These are phyloP conservation scores for Globisporangium orthogonon DNA, from an alignment of 352 stramenopile species.

Conservation along the genomic window DNA sequence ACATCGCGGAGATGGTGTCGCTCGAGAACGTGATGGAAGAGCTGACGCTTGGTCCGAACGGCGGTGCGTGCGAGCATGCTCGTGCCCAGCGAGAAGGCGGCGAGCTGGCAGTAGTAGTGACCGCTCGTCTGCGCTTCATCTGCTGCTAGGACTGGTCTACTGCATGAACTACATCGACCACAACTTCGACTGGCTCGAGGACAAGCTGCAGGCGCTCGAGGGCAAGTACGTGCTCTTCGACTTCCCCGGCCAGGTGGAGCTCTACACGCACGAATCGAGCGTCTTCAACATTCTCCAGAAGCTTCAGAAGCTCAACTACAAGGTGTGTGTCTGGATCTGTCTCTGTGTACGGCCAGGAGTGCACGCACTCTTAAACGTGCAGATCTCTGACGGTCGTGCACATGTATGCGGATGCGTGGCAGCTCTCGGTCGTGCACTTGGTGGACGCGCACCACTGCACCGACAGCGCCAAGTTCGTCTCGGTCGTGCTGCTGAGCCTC, in stretches of 20 bases:
- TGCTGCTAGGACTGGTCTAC: constrained; percentile 89
- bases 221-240: constrained; percentile 98
- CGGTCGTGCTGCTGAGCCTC: constrained; percentile 93
- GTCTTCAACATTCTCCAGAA: constrained; percentile 95
- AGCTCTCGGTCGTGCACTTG: constrained; percentile 92
- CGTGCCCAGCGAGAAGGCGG: not conserved
- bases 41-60: constrained; percentile 95
- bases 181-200: constrained; percentile 98
- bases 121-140: not conserved
- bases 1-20: constrained; percentile 96
- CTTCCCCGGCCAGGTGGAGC: constrained; percentile 98
- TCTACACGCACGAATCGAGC: constrained; percentile 98
- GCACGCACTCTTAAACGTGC: no score
- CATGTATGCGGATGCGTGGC: not conserved
- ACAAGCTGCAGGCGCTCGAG: constrained; percentile 77
- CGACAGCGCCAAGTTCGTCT: constrained; percentile 97
- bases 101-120: not conserved
- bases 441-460: constrained; percentile 93
- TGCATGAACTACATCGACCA: constrained; percentile 99
- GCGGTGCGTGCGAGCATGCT: constrained; percentile 33
- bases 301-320: constrained; percentile 87
- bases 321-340: constrained; percentile 26
- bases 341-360: no score
- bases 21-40: constrained; percentile 94
- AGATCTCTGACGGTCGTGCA: constrained; percentile 6